Evolutionary conservation across 371 early-diverging fungal genomes (phyloP).

Genomic region (Mucor piriformis): DNA sequence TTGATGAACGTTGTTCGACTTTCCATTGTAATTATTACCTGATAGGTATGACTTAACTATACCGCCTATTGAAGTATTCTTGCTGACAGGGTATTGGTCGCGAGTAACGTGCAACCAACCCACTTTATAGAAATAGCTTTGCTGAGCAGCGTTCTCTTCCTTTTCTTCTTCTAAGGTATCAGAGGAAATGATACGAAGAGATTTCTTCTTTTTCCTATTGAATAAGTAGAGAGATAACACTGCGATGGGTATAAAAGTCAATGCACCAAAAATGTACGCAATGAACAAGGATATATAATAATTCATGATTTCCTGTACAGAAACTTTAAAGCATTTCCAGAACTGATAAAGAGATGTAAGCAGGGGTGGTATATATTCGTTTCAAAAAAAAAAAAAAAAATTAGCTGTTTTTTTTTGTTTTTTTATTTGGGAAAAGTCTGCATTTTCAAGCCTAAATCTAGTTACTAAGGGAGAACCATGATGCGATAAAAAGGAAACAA

Average conservation of each 20-base stretch:
- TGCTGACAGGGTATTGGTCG: conserved; percentile 28
- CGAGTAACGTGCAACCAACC: conserved; percentile 53
- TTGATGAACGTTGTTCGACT: not conserved
- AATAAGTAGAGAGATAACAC: conserved; percentile 9
- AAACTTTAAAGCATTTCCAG: not conserved
- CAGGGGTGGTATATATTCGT: conserved; percentile 2
- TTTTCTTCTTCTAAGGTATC: conserved; percentile 12
- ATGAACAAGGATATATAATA: conserved; percentile 18
- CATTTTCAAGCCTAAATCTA: not conserved
- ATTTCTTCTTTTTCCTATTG: not conserved
- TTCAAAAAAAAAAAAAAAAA: not conserved
- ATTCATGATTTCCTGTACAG: not conserved
- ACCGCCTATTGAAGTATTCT: conserved; percentile 34
- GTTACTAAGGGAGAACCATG: not conserved
- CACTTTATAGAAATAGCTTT: conserved; percentile 43
- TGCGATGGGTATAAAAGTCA: conserved; percentile 46
- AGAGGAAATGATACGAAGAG: not conserved
- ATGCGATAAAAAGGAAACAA: too few relatives aligned
- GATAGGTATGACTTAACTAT: conserved; percentile 44
- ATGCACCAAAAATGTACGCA: conserved; percentile 48
- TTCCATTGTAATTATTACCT: conserved; percentile 6
- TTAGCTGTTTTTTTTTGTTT: not conserved
- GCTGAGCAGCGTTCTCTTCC: conserved; percentile 7
- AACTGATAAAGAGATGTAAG: not conserved
- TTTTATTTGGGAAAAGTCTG: not conserved